These are phyloP conservation scores for Hanseniaspora pseudoguilliermondii DNA, from an alignment of 805 yeast species.

Conservation along the genomic window DNA sequence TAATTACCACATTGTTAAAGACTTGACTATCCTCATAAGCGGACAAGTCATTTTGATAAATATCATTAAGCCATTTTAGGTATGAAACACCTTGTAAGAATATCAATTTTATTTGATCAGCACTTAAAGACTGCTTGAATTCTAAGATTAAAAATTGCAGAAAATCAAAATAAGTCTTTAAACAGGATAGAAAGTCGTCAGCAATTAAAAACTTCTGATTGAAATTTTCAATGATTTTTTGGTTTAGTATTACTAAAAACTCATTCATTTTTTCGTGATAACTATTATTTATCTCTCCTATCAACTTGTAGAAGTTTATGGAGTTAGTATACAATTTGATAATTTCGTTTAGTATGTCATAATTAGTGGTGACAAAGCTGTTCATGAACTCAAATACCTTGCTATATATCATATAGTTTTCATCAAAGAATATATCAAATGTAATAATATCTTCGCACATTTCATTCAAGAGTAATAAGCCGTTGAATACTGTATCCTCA, in stretches of 20 bases:
- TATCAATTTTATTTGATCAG: neutral
- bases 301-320: neutral
- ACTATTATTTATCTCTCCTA: neutral
- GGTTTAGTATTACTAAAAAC: neutral
- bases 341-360: conserved; percentile 14
- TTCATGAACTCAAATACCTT: conserved; percentile 41
- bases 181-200: neutral
- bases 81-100: conserved; percentile 3
- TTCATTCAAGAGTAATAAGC: conserved; percentile 53
- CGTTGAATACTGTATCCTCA: conserved; percentile 26
- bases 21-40: conserved; percentile 12
- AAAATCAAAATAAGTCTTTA: conserved; percentile 23
- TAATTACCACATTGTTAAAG: neutral
- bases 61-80: conserved; percentile 15
- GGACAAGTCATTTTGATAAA: conserved; percentile 10
- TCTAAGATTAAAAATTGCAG: conserved; percentile 26
- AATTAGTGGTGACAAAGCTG: conserved; percentile 24
- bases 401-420: conserved; percentile 41
- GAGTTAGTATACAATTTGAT: conserved; percentile 6
- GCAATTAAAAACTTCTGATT: neutral
- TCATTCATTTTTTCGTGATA: neutral
- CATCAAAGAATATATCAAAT: conserved; percentile 75
- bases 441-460: conserved; percentile 75
- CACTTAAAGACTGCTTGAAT: conserved; percentile 8
- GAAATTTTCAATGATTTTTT: neutral